A percentile compares a stretch with the other conserved stretches of the same genome.
phyloP scores from a whole-genome alignment of 805 yeast species.

The Debaryomyces maramus region DNA sequence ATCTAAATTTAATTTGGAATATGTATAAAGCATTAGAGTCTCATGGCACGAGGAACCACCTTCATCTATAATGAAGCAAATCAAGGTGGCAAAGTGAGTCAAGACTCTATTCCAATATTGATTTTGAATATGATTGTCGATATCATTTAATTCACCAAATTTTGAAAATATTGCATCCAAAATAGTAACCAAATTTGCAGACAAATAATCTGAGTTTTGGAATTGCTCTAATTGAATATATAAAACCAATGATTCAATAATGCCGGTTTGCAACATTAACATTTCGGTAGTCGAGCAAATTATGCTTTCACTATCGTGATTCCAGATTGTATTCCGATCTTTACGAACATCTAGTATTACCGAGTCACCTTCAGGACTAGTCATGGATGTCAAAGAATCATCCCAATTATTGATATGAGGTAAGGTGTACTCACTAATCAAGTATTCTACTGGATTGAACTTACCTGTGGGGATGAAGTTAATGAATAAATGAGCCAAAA shows the following conservation, averaged over 20 bases:
- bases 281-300: constrained; percentile 20
- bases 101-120: constrained; percentile 32
- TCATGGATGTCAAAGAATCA: constrained; percentile 15
- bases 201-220: constrained; percentile 37
- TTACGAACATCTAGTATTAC: constrained; percentile 13
- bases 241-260: constrained; percentile 33
- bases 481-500: constrained; percentile 32
- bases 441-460: constrained; percentile 34
- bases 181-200: constrained; percentile 25
- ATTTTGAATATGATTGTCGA: constrained; percentile 30
- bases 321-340: constrained; percentile 19
- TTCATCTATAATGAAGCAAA: constrained; percentile 35
- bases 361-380: constrained; percentile 22
- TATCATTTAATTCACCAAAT: constrained; percentile 23
- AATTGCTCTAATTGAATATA: constrained; percentile 42
- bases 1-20: constrained; percentile 25
- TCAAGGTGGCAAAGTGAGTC: constrained; percentile 27
- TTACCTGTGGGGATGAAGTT: constrained; percentile 42
- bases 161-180: constrained; percentile 31
- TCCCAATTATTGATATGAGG: constrained; percentile 35
- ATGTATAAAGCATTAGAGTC: constrained; percentile 31
- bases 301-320: constrained; percentile 29
- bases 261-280: constrained; percentile 28
- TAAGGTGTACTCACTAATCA: constrained; percentile 29
- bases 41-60: constrained; percentile 40